Conservation (phyloP, 2,329 filamentous ascomycete genomes). For the Paraphaeosphaeria sporulosa region DNA sequence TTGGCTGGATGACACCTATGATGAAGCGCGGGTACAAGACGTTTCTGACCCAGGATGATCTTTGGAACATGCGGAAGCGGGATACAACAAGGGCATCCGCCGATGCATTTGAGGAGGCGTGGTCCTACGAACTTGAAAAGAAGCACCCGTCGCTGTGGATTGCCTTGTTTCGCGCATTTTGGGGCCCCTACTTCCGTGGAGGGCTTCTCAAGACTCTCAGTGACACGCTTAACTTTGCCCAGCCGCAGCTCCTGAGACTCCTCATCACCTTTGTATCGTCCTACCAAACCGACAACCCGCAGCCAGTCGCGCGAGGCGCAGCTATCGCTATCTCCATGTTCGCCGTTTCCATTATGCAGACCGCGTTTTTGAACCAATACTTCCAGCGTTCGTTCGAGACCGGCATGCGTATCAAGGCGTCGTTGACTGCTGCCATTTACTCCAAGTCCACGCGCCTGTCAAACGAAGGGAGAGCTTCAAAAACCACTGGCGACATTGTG, state of each 20-base stretch:
- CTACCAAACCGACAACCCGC: conserved; percentile 68
- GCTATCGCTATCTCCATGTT: conserved; percentile 95
- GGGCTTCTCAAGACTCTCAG: conserved; percentile 89
- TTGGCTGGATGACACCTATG: conserved; percentile 98
- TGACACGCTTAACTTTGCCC: conserved; percentile 84
- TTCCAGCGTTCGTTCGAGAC: conserved; percentile 95
- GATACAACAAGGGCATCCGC: conserved; percentile 83
- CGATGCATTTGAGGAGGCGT: conserved; percentile 73
- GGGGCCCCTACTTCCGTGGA: conserved; percentile 81
- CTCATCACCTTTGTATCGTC: conserved; percentile 87
- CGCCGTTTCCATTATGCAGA: conserved; percentile 82
- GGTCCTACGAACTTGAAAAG: conserved; percentile 77
- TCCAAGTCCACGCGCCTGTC: conserved; percentile 88
- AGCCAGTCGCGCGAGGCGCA: conserved; percentile 83
- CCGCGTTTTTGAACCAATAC: conserved; percentile 92
- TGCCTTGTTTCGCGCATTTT: conserved; percentile 83
- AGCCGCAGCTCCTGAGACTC: conserved; percentile 86
- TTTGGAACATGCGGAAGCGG: conserved; percentile 86
- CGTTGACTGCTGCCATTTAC: conserved; percentile 90
- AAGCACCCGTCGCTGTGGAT: conserved; percentile 84
- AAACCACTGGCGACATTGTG: conserved; percentile 96
- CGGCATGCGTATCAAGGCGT: conserved; percentile 95
- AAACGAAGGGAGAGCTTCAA: conserved; percentile 86
- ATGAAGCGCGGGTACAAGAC: conserved; percentile 95
- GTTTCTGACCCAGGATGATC: conserved; percentile 90